A percentile compares a stretch with the other conserved stretches of the same genome.
These are phyloP conservation scores for Fusarium poae DNA, from an alignment of 2,329 filamentous ascomycete genomes.

Conservation along the genomic window DNA sequence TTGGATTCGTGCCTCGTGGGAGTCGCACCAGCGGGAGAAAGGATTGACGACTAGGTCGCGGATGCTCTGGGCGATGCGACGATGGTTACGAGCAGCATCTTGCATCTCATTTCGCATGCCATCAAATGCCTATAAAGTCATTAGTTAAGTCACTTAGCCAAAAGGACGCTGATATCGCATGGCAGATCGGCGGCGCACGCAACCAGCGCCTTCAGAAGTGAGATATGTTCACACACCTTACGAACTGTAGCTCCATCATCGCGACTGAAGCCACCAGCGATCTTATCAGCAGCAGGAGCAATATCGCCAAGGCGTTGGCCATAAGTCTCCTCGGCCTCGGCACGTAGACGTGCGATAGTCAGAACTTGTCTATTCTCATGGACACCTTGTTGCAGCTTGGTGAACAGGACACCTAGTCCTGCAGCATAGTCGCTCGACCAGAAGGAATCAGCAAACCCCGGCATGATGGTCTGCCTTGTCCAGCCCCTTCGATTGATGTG, in stretches of 20 bases:
- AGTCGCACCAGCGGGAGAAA: slow-evolving; percentile 95
- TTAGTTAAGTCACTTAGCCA: slow-evolving; percentile 37
- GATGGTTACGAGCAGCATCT: slow-evolving; percentile 88
- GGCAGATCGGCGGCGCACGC: slow-evolving; percentile 15
- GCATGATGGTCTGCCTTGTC: slow-evolving; percentile 69
- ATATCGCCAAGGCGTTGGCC: slow-evolving; percentile 85
- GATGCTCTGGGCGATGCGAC: slow-evolving; percentile 96
- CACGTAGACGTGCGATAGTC: slow-evolving; percentile 91
- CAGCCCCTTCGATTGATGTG: slow-evolving; percentile 42
- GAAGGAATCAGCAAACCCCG: slow-evolving; percentile 93
- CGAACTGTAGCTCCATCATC: slow-evolving; percentile 96
- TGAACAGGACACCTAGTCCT: slow-evolving; percentile 92
- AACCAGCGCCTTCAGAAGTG: neutral
- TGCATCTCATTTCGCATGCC: slow-evolving; percentile 94
- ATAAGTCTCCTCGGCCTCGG: slow-evolving; percentile 94
- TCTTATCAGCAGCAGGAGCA: slow-evolving; percentile 82
- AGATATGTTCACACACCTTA: slow-evolving; percentile 72
- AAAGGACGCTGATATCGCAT: slow-evolving; percentile 7
- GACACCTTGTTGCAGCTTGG: slow-evolving; percentile 96
- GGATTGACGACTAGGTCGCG: slow-evolving; percentile 94
- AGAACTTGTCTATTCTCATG: slow-evolving; percentile 95
- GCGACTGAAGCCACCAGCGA: slow-evolving; percentile 84
- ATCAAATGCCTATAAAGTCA: slow-evolving; percentile 80
- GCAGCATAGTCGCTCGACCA: slow-evolving; percentile 98
- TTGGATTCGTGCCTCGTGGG: slow-evolving; percentile 90